These are phyloP conservation scores for Fusarium solani-melongenae DNA, from an alignment of 2,329 filamentous ascomycete species.

Conservation along the genomic window DNA sequence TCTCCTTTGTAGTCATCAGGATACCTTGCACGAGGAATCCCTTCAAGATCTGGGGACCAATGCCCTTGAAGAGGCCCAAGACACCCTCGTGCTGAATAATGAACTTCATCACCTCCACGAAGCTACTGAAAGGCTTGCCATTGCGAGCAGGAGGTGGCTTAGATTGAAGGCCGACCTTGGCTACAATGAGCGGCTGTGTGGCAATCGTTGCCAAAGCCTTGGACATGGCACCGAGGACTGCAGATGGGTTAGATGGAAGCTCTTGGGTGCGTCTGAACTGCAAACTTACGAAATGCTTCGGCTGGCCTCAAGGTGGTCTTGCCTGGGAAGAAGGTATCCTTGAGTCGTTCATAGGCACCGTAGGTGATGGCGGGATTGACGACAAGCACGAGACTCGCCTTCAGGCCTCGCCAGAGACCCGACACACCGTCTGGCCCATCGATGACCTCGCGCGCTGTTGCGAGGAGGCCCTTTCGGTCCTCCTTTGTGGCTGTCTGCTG, in stretches of 20 bases:
- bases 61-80: slow-evolving; percentile 93
- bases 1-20: slow-evolving; percentile 99
- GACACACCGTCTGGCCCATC: slow-evolving; percentile 89
- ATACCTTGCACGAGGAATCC: slow-evolving; percentile 94
- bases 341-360: slow-evolving; percentile 91
- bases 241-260: slow-evolving; percentile 7
- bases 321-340: slow-evolving; percentile 80
- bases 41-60: slow-evolving; percentile 92
- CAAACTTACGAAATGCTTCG: slow-evolving; percentile 88
- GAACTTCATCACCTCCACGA: slow-evolving; percentile 93
- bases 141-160: slow-evolving; percentile 85
- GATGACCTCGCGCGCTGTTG: slow-evolving; percentile 89
- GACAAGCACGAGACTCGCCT: slow-evolving; percentile 94
- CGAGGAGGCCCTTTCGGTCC: slow-evolving; percentile 87
- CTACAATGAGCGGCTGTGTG: slow-evolving; percentile 96
- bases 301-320: slow-evolving; percentile 80
- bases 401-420: slow-evolving; percentile 93
- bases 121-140: slow-evolving; percentile 93
- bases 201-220: slow-evolving; percentile 91
- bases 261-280: not conserved
- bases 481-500: slow-evolving; percentile 91
- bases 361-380: slow-evolving; percentile 98
- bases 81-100: slow-evolving; percentile 90
- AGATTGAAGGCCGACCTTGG: slow-evolving; percentile 96
- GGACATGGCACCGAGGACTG: slow-evolving; percentile 91